Base-by-base conservation (phyloP, 2,329 filamentous ascomycete species). In the Stagonosporopsis rhizophila region DNA sequence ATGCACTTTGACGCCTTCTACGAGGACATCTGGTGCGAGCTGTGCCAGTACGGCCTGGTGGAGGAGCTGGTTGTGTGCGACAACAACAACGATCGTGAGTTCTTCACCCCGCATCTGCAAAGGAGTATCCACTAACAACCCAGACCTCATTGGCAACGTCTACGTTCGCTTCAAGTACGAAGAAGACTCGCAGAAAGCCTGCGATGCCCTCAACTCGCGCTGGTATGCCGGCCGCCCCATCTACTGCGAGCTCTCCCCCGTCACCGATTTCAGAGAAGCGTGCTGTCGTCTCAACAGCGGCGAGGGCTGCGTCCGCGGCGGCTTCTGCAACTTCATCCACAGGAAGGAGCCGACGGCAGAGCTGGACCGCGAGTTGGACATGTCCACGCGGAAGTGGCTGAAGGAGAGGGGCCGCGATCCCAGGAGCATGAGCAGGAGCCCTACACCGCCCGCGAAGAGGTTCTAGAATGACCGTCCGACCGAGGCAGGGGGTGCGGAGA, bases 141-240 rank as follows among this genome's bases (percentile, higher is more conserved):
- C 64, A 91, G 89, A 99, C 80, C 85, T 99, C 49, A 97, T 99
- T 75, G 95, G 95, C 73, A 99, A 99, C 79, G 95, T 99, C 72
- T 99, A 99, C 82, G 95, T 95, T 47, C 92, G 95, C 68, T 99
- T 98, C 89, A 99, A 99, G 81, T 99, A 98, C 85, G 95, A 99
- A 84, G 95, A 99, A 78, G 89, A 89, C 51, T 93, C 95, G 47
- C 93, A 98, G 77, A 86, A 87, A 63, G 95, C 95, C 59, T 97
- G 94, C 84, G 95, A 98, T 79, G 89, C 89, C 59, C 86, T 98
- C 68, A 99, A 98, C 79, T 88, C 85, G 55, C 89, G 95, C 71
- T 99, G 95, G 95, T 99, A 99, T 80, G 94, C 95, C 59, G 95
- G 91, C 19, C 85, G 95, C 49, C 95, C 95, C 62, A 96, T 99